A percentile compares a stretch with the other conserved stretches of the same genome.
These are phyloP conservation scores for Pleurotus sapidus DNA, from an alignment of 768 basidiomycete genomes.

Conservation along the genomic window DNA sequence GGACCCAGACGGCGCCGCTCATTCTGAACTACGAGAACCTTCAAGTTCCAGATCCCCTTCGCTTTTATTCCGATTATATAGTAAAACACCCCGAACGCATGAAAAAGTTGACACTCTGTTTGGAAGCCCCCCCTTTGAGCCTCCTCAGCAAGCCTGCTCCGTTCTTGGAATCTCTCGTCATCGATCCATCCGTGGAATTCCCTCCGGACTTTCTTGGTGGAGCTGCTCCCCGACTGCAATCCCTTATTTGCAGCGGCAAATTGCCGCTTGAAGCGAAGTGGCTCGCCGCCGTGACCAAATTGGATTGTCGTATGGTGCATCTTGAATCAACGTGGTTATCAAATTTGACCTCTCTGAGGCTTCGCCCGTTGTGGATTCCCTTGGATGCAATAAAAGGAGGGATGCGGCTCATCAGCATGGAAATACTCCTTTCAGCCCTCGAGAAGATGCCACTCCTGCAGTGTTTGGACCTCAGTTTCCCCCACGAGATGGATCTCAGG, in stretches of 20 bases:
- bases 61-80: too few relatives aligned
- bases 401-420: background rate
- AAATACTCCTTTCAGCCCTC: background rate
- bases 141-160: background rate
- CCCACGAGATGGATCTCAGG: background rate
- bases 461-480: background rate
- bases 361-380: background rate
- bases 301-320: background rate
- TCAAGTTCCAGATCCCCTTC: too few relatives aligned
- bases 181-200: background rate
- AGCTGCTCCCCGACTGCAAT: background rate
- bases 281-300: too few relatives aligned
- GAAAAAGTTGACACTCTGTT: too few relatives aligned
- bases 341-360: background rate
- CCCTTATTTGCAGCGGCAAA: background rate
- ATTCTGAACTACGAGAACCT: too few relatives aligned
- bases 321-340: background rate
- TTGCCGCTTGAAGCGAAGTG: background rate
- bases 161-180: background rate
- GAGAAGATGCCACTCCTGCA: background rate
- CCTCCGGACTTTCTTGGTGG: background rate
- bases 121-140: too few relatives aligned
- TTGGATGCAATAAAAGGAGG: background rate
- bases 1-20: too few relatives aligned
- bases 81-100: too few relatives aligned